Base-by-base conservation (phyloP, 805 yeast species). In the Pichia thaimueangensis region DNA sequence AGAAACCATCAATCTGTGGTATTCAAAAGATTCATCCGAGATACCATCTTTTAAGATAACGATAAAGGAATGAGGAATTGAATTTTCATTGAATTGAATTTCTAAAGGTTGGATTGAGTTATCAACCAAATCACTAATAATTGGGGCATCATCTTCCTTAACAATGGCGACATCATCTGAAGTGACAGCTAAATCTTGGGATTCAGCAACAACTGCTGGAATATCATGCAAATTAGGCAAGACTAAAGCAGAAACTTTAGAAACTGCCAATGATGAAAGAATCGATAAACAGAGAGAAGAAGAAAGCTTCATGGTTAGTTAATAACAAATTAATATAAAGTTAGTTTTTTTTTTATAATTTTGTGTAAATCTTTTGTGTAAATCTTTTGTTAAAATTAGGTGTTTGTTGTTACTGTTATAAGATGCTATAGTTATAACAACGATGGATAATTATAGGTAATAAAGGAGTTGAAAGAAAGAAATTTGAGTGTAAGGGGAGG, bases 41-140 rank as follows among this genome's bases (percentile, higher is more conserved):
- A 79, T 69, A 41, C 69, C 76, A 42, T 77, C 75, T 69, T 87
- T 88, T 69, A 91, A 80, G 39, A 89, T 88, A 53, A 93, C 69
- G 50, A 93, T 89, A 70, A 87, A 93, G 56, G 82, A 80, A 68
- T 83, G 73, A 29, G 88, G 81, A 53, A 83, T 75, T 35, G 73
- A 50, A 45, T 75, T 71, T 40, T 68, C 61, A 11, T 59, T 55
- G 39, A 73, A 74, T 24, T 77, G 54, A 30, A 82, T 54, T 6
- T 82, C 79, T 23, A 76, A 76, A 24, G 59, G 51, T 13, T 60
- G 56, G 22, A 32, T 22, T 11, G 48, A 48, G 20, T 45, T 48
- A 15, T 54, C 42, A 6, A 53, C 35, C 19, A 56, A 39, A 21
- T 46, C 27, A 27, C 38, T 19, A 11, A 19, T n/a, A 7, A 19